Conservation (phyloP, 192 early-diverging fungal genomes). For the Thamnidium elegans region DNA sequence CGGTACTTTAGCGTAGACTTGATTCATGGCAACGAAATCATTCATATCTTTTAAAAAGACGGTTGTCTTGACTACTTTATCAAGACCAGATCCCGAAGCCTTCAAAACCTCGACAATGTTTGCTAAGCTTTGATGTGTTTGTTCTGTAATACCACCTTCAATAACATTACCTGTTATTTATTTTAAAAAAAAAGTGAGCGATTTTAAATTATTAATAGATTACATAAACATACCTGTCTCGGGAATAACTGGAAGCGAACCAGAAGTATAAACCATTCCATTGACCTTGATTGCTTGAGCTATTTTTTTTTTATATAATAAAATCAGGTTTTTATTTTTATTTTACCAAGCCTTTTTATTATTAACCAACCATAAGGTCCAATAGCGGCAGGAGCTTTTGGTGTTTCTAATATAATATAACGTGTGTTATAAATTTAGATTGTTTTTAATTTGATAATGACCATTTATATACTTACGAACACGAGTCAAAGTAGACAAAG, state of each 20-base stretch:
- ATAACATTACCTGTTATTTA: constrained; percentile 21
- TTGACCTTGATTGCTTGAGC: constrained; percentile 78
- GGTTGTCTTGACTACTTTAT: constrained; percentile 92
- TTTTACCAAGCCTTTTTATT: background rate
- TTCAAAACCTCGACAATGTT: constrained; percentile 85
- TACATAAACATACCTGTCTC: constrained; percentile 49
- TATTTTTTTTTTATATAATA: too few relatives aligned
- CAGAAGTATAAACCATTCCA: constrained; percentile 80
- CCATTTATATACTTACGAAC: constrained; percentile 31
- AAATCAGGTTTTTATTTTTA: background rate
- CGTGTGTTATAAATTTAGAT: constrained; percentile 21
- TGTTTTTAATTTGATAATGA: constrained; percentile 18
- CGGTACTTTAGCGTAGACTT: constrained; percentile 71
- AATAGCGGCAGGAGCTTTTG: constrained; percentile 66
- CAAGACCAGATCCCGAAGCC: constrained; percentile 73
- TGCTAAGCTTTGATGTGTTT: constrained; percentile 61
- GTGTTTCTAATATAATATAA: constrained; percentile 50
- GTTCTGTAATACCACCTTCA: constrained; percentile 27
- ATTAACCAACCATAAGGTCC: constrained; percentile 67
- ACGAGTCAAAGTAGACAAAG: constrained; percentile 36
- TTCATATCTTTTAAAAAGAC: constrained; percentile 91
- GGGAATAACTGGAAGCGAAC: constrained; percentile 74
- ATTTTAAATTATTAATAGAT: background rate
- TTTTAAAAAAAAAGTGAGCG: too few relatives aligned
- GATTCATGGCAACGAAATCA: constrained; percentile 90